Base-by-base conservation (phyloP, 2,329 filamentous ascomycete species). In the Coniochaeta sp. region DNA sequence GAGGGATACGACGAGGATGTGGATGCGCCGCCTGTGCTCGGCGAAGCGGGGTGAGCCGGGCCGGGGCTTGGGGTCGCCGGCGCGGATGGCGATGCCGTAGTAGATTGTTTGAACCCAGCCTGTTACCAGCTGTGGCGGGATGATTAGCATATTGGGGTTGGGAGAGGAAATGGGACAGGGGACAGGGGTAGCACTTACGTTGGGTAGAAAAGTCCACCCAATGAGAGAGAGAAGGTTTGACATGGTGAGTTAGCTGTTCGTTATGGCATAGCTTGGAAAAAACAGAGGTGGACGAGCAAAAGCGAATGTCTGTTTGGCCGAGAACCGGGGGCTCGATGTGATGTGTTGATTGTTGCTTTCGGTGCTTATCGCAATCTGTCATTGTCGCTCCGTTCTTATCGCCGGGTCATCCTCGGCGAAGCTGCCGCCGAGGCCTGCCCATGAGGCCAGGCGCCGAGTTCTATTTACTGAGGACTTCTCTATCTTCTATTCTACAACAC, bases 51-150 rank as follows among this genome's bases (percentile, higher is more conserved):
- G 81, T n/a, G 82, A 80, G 72, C 90, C 84, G 38, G 89, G 84
- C 61, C 76, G 84, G 1, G 89, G 93, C 62, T 89, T 90, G 16
- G 90, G 89, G 63, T 92, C 87, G 70, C 95, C 95, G 55, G 92
- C 95, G 65, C 93, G 91, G 72, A 96, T 93, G 60, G 90, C 90
- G 66, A 98, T 76, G 68, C 88, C 82, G 77, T 98, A 99, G 77
- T 92, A 95, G 67, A 96, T 79, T 63, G 82, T 82, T 73, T 98
- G 93, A 6, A 89, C 72, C 78, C 88, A 90, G 64, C 85, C 84
- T 40, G 91, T 93, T 57, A 87, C 89, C 67, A 93, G 84, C 90
- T 96, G 64, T 1, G 12, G 38, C 8, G 2, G 16, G 6, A n/a
- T 26, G 16, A 31, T 6, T 7, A 57, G 58, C 16, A 36, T n/a